Evolutionary conservation across 2,329 filamentous ascomycete species (phyloP).

Genomic region (Cladophialophora yegresii): DNA sequence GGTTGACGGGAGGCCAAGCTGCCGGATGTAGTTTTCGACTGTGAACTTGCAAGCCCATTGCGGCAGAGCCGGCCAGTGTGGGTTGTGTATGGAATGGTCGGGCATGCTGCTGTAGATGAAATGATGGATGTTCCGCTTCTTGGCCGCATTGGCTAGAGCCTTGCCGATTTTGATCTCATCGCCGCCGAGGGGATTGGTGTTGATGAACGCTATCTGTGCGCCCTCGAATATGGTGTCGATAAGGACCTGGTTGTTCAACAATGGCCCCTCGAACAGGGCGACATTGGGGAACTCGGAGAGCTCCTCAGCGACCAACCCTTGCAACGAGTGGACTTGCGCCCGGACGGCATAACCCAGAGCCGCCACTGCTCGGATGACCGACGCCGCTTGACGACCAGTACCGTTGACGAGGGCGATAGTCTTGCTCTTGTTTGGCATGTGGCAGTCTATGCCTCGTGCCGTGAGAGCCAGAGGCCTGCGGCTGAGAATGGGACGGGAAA

Average conservation of each 20-base stretch:
- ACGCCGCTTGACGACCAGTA: conserved; percentile 92
- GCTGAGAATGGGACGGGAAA: conserved; percentile 3
- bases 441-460: conserved; percentile 11
- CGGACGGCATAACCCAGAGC: conserved; percentile 92
- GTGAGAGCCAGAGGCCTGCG: conserved; percentile 3
- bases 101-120: conserved; percentile 98
- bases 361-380: conserved; percentile 88
- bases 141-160: conserved; percentile 84
- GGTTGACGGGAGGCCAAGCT: conserved; percentile 79
- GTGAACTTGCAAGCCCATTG: conserved; percentile 92
- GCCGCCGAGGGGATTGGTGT: conserved; percentile 88
- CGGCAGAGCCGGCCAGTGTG: conserved; percentile 77
- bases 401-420: conserved; percentile 94
- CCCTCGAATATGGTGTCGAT: conserved; percentile 79
- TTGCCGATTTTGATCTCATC: conserved; percentile 90
- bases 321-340: conserved; percentile 83
- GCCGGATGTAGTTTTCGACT: conserved; percentile 85
- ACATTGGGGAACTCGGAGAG: conserved; percentile 80
- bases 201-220: conserved; percentile 90
- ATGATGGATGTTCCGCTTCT: conserved; percentile 75
- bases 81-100: conserved; percentile 79
- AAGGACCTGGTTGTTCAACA: conserved; percentile 70
- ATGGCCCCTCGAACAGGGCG: conserved; percentile 65
- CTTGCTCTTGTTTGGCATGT: conserved; percentile 51
- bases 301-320: conserved; percentile 85